These are phyloP conservation scores for Paraphoma chrysanthemicola DNA, from an alignment of 2,329 filamentous ascomycete species.

Conservation along the genomic window DNA sequence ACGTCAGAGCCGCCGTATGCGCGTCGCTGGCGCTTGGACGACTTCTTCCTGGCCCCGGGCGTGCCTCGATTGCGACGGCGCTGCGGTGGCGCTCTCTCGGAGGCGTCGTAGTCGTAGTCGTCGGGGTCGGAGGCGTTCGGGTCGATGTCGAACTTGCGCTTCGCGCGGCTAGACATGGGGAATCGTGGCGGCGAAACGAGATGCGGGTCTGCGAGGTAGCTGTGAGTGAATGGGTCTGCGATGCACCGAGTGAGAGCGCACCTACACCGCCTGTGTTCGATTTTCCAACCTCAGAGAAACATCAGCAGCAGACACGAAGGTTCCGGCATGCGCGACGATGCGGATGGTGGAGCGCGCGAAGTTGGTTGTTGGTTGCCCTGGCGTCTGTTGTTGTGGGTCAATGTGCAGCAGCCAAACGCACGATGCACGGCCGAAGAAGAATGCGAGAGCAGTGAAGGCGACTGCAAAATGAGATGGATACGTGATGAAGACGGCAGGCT, in stretches of 20 bases:
- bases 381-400: conserved; percentile 30
- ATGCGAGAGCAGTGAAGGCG: conserved; percentile 3
- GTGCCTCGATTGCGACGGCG: conserved; percentile 37
- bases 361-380: conserved; percentile 19
- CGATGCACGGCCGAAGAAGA: conserved; percentile 21
- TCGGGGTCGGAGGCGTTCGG: conserved; percentile 49
- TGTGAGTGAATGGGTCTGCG: conserved; percentile 24
- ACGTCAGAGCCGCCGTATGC: conserved; percentile 44
- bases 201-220: conserved; percentile 22
- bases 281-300: conserved; percentile 19
- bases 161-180: conserved; percentile 47
- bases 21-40: conserved; percentile 43
- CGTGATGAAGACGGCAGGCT: conserved; percentile 18
- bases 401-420: conserved; percentile 17
- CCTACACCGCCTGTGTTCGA: conserved; percentile 31
- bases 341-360: conserved; percentile 21
- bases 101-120: conserved; percentile 47
- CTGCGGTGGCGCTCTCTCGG: conserved; percentile 36
- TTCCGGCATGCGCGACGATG: conserved; percentile 30
- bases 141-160: conserved; percentile 50
- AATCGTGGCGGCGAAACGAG: conserved; percentile 28
- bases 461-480: conserved; percentile 14
- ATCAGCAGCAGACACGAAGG: conserved; percentile 29
- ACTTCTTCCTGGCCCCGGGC: conserved; percentile 36
- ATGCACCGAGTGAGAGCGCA: conserved; percentile 19